phyloP scores from a whole-genome alignment of 192 early-diverging fungal species.

The Backusella macrospora region DNA sequence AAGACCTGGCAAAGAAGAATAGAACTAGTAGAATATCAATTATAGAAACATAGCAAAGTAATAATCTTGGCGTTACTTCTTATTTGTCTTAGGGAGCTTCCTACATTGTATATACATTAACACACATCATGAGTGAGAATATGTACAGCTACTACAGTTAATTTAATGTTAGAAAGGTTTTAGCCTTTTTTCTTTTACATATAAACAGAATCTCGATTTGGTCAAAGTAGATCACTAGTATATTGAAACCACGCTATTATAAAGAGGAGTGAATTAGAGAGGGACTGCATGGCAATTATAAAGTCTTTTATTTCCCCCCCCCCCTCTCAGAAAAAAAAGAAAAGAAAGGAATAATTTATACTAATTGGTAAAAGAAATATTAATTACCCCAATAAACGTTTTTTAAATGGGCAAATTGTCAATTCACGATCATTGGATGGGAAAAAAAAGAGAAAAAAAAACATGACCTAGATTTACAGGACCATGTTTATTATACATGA shows the following conservation, averaged over 20 bases:
- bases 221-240: slow-evolving; percentile 4
- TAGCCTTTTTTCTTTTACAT: background rate
- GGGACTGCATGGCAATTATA: slow-evolving; percentile 14
- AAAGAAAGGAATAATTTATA: slow-evolving; percentile 2
- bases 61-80: background rate
- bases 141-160: background rate
- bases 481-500: too few relatives aligned
- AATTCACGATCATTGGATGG: background rate
- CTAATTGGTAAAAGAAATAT: background rate
- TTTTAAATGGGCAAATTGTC: background rate
- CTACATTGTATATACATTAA: background rate
- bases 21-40: background rate
- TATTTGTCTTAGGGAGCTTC: background rate
- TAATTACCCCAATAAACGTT: background rate
- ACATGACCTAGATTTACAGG: background rate
- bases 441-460: background rate
- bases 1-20: background rate
- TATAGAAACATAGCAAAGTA: background rate
- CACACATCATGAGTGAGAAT: background rate
- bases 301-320: background rate
- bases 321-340: background rate
- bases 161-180: background rate
- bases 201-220: slow-evolving; percentile 4
- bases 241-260: slow-evolving; percentile 4
- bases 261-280: background rate